Conservation (phyloP, 495 filamentous ascomycete species). For the Aspergillus ellipticus region DNA sequence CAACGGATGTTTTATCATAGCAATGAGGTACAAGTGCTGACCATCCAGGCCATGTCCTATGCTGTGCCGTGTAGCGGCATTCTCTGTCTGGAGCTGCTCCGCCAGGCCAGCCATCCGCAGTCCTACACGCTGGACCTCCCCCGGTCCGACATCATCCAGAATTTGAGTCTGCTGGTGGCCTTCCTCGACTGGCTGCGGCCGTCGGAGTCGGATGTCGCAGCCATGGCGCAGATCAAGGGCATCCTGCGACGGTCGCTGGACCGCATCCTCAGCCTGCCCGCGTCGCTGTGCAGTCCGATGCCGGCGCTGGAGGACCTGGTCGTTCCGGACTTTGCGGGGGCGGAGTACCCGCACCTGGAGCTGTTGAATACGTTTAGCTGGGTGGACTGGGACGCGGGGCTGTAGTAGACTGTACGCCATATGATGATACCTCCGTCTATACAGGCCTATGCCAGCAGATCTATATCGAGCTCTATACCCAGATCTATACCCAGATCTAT, state of each 20-base stretch:
- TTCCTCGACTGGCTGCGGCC: slow-evolving; percentile 7
- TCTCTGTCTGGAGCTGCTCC: slow-evolving; percentile 7
- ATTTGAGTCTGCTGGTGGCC: not conserved
- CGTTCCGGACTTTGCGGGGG: not conserved
- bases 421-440: no score
- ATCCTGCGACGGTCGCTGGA: slow-evolving; percentile 3
- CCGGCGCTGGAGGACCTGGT: not conserved
- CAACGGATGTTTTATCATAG: no score
- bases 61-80: slow-evolving; percentile 5
- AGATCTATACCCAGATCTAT: no score
- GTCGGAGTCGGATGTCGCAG: not conserved
- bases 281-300: not conserved
- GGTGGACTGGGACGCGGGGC: slow-evolving; percentile 1
- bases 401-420: no score
- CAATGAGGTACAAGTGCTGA: no score
- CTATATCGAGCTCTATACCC: not conserved
- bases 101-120: slow-evolving; percentile 1
- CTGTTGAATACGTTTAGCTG: slow-evolving; percentile 6
- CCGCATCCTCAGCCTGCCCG: slow-evolving; percentile 1
- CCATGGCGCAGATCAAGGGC: not conserved
- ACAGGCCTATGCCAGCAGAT: no score
- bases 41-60: slow-evolving; percentile 10
- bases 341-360: slow-evolving; percentile 1
- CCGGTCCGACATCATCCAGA: slow-evolving; percentile 4
- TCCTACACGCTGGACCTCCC: not conserved